Conservation (phyloP, 2,329 filamentous ascomycete species). For the Sphaerulina vaccinii region DNA sequence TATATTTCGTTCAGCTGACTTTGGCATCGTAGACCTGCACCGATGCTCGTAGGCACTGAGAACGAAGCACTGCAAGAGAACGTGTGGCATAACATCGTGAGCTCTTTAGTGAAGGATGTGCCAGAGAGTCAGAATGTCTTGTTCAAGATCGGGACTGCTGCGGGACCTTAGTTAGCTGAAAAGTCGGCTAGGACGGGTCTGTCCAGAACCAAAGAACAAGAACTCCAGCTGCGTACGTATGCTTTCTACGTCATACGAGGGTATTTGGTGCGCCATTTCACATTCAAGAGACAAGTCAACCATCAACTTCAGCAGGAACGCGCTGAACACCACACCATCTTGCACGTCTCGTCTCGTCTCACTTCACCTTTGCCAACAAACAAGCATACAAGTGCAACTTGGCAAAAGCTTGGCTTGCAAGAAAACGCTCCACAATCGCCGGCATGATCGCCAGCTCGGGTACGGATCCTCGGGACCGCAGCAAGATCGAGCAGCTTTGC, state of each 20-base stretch:
- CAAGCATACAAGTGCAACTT: slow-evolving; percentile 1
- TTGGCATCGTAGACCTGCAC: background rate
- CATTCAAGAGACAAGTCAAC: background rate
- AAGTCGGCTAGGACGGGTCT: background rate
- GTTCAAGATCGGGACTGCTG: background rate
- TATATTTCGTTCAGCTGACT: too few relatives aligned
- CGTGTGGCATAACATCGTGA: background rate
- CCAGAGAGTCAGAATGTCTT: background rate
- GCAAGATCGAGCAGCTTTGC: slow-evolving; percentile 28
- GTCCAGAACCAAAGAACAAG: background rate
- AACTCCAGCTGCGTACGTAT: slow-evolving; percentile 10
- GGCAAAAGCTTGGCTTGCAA: slow-evolving; percentile 14
- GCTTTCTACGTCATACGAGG: slow-evolving; percentile 11
- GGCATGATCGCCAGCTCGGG: slow-evolving; percentile 13
- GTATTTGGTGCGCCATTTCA: background rate
- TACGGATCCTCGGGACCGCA: slow-evolving; percentile 16
- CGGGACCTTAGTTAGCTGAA: background rate
- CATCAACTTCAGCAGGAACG: background rate
- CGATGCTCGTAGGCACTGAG: background rate
- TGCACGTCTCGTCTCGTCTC: background rate
- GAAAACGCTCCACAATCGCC: background rate
- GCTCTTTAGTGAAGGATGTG: background rate
- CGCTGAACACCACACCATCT: background rate
- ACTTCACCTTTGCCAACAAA: slow-evolving; percentile 4
- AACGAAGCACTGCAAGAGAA: background rate